Evolutionary conservation across 305 asterid genomes (phyloP).

Genomic region (Solanum hybrid): DNA sequence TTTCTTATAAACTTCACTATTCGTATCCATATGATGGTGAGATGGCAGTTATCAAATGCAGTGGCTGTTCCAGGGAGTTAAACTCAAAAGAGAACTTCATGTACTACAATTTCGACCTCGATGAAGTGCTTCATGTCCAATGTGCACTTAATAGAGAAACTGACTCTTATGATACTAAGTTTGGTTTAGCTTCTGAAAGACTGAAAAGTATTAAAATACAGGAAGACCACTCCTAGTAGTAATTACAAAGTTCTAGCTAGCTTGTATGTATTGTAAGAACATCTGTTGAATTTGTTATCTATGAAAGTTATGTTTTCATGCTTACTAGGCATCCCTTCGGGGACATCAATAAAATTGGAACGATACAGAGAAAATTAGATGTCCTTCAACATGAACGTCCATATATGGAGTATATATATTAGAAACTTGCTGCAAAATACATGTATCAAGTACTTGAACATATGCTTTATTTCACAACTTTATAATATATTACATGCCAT

Average conservation of each 20-base stretch:
- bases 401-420: neutral
- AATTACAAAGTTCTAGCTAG: too few relatives aligned
- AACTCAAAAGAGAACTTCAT: neutral
- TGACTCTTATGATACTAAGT: neutral
- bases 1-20: neutral
- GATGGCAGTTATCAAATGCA: neutral
- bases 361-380: conserved; percentile 14
- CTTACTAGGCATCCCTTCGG: too few relatives aligned
- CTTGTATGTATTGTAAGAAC: too few relatives aligned
- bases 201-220: neutral
- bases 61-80: neutral
- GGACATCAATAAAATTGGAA: conserved; percentile 26
- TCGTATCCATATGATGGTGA: neutral
- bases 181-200: neutral
- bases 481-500: neutral
- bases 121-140: neutral
- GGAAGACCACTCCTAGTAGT: neutral
- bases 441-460: neutral
- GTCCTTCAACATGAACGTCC: too few relatives aligned
- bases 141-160: neutral
- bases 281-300: too few relatives aligned
- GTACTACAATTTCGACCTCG: neutral
- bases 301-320: too few relatives aligned
- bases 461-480: neutral
- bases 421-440: neutral